Evolutionary conservation across 2,329 filamentous ascomycete species (phyloP).

Genomic region (Ophiostoma tasmaniense): DNA sequence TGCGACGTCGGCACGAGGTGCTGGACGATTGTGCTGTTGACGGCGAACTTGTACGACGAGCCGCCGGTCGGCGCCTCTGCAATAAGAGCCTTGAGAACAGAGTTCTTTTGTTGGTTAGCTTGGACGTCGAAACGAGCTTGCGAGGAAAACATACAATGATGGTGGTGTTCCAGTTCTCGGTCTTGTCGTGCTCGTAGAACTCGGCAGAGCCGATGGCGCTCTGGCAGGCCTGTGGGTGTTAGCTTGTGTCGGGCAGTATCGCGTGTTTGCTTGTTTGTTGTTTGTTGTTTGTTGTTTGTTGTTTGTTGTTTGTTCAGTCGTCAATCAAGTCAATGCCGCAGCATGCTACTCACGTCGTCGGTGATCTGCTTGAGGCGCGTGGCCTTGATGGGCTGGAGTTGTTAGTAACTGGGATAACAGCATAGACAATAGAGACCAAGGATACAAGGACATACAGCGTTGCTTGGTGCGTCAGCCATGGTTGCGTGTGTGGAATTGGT

Average conservation of each 20-base stretch:
- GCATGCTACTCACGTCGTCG: slow-evolving; percentile 55
- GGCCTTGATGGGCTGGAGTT: slow-evolving; percentile 59
- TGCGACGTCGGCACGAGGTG: slow-evolving; percentile 65
- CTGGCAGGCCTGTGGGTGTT: slow-evolving; percentile 63
- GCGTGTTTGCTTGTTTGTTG: too few species aligned
- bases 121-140: too few species aligned
- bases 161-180: slow-evolving; percentile 77
- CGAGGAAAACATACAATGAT: slow-evolving; percentile 65
- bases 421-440: neutral
- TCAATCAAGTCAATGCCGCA: neutral
- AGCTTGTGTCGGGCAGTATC: neutral
- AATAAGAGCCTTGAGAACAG: slow-evolving; percentile 68
- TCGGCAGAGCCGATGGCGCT: slow-evolving; percentile 63
- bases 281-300: neutral
- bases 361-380: slow-evolving; percentile 78
- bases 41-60: slow-evolving; percentile 77
- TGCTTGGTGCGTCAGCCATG: slow-evolving; percentile 16
- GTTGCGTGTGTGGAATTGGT: slow-evolving; percentile 9
- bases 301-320: neutral
- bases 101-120: slow-evolving; percentile 45
- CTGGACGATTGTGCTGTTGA: slow-evolving; percentile 98
- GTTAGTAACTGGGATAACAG: neutral
- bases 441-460: slow-evolving; percentile 13
- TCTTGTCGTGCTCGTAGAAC: slow-evolving; percentile 80
- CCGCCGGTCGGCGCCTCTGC: slow-evolving; percentile 55